Conservation (phyloP, 768 basidiomycete genomes). For the Suillus ampliporus region DNA sequence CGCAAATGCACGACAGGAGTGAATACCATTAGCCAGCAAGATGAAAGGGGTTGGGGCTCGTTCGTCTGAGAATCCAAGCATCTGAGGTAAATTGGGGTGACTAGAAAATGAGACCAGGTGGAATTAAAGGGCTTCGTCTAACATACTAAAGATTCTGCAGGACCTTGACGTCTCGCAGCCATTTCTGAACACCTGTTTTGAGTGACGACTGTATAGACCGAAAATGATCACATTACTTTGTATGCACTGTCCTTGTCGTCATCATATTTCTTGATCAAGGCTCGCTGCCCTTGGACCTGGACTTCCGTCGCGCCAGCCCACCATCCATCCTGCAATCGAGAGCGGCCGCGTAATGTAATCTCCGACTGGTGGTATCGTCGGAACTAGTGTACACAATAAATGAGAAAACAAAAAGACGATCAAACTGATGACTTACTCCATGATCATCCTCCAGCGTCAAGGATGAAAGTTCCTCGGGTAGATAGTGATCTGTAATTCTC, state of each 20-base stretch:
- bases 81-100: slow-evolving; percentile 59
- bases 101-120: slow-evolving; percentile 28
- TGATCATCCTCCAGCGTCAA: slow-evolving; percentile 34
- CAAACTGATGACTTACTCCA: slow-evolving; percentile 33
- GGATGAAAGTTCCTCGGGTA: slow-evolving; percentile 27
- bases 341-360: slow-evolving; percentile 42
- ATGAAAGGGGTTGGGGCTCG: slow-evolving; percentile 55
- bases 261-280: slow-evolving; percentile 52
- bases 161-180: slow-evolving; percentile 55
- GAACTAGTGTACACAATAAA: slow-evolving; percentile 39
- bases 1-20: background rate
- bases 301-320: slow-evolving; percentile 51
- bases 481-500: slow-evolving; percentile 24
- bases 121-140: background rate
- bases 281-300: slow-evolving; percentile 44
- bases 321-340: slow-evolving; percentile 49
- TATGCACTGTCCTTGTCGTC: slow-evolving; percentile 37
- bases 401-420: slow-evolving; percentile 6
- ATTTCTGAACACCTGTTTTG: slow-evolving; percentile 38
- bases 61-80: slow-evolving; percentile 54
- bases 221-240: slow-evolving; percentile 31
- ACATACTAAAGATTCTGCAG: slow-evolving; percentile 57
- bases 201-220: background rate
- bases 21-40: slow-evolving; percentile 52
- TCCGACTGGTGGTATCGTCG: slow-evolving; percentile 57